Evolutionary conservation across 805 yeast species (phyloP).

Genomic region (Hanseniaspora jakobsenii): DNA sequence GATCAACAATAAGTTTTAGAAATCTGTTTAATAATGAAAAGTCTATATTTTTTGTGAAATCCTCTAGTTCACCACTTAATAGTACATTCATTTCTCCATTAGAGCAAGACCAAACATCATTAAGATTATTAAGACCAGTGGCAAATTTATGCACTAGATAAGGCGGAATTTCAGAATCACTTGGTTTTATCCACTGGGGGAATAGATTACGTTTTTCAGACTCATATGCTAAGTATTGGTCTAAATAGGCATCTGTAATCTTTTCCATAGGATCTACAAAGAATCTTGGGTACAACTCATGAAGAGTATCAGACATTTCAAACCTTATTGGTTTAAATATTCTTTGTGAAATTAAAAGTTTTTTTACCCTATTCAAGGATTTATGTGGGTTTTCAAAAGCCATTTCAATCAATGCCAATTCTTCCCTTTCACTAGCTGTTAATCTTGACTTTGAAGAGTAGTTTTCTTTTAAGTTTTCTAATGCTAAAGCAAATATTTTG

Average conservation of each 20-base stretch:
- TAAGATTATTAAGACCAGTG: constrained; percentile 73
- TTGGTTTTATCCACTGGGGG: constrained; percentile 94
- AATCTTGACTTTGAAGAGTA: constrained; percentile 65
- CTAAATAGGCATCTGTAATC: constrained; percentile 89
- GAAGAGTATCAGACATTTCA: constrained; percentile 85
- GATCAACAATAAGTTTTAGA: constrained; percentile 68
- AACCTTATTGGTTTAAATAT: constrained; percentile 80
- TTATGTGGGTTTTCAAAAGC: constrained; percentile 97
- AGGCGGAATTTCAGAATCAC: constrained; percentile 89
- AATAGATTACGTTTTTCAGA: constrained; percentile 76
- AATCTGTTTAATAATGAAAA: constrained; percentile 74
- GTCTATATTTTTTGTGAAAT: constrained; percentile 75
- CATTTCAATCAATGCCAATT: constrained; percentile 82
- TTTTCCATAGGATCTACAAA: constrained; percentile 85
- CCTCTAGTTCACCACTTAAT: constrained; percentile 62
- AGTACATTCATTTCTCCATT: constrained; percentile 71
- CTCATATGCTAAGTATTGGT: constrained; percentile 93
- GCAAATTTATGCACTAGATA: constrained; percentile 86
- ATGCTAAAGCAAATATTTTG: constrained; percentile 73
- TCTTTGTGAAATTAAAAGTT: constrained; percentile 70
- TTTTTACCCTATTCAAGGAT: constrained; percentile 71
- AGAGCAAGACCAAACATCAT: constrained; percentile 64
- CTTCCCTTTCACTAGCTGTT: constrained; percentile 82
- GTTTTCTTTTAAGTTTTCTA: constrained; percentile 75
- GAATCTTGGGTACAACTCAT: constrained; percentile 73